phyloP scores from a whole-genome alignment of 495 filamentous ascomycete species.

The Hypoxylon lienhwacheense region DNA sequence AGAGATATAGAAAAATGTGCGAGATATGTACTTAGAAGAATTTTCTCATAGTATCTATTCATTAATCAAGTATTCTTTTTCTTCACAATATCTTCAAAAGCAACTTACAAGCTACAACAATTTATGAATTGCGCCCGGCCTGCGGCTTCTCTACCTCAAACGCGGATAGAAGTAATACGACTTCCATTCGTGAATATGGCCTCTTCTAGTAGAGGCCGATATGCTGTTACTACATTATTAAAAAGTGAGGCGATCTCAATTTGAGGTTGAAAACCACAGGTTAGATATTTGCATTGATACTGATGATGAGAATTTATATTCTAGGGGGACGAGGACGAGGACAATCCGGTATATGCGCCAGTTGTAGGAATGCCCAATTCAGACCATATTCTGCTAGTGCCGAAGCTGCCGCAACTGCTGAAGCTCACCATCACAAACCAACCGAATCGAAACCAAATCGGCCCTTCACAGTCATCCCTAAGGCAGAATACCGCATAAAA shows the following conservation, averaged over 20 bases:
- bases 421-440: conserved; percentile 36
- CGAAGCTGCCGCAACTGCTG: conserved; percentile 21
- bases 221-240: conserved; percentile 45
- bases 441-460: conserved; percentile 32
- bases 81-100: too few relatives aligned
- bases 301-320: too few relatives aligned
- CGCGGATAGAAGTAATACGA: conserved; percentile 14
- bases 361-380: conserved; percentile 33
- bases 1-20: too few relatives aligned
- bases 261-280: conserved; percentile 2
- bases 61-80: too few relatives aligned
- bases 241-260: conserved; percentile 39
- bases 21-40: too few relatives aligned
- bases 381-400: conserved; percentile 36
- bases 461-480: conserved; percentile 30
- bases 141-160: conserved; percentile 26
- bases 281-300: conserved; percentile 3
- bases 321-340: conserved; percentile 14
- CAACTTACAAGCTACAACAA: too few relatives aligned
- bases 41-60: too few relatives aligned
- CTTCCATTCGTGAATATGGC: conserved; percentile 46
- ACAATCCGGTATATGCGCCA: conserved; percentile 40
- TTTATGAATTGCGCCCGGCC: conserved; percentile 8
- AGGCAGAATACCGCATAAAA: conserved; percentile 64
- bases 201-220: conserved; percentile 53